Conservation (phyloP, 768 basidiomycete species). For the Suillus subluteus region DNA sequence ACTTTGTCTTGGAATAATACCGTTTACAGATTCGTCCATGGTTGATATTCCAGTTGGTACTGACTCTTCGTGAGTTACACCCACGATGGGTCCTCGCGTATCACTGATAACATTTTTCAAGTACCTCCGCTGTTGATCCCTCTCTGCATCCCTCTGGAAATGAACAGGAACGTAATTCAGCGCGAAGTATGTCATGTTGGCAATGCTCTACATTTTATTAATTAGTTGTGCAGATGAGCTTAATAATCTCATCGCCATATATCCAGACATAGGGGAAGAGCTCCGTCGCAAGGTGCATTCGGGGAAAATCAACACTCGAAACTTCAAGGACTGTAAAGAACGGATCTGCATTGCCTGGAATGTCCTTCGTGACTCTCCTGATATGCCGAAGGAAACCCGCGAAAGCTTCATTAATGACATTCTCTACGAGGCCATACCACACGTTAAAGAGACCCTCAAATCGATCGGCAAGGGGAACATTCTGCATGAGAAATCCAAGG, state of each 20-base stretch:
- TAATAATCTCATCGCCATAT: slow-evolving; percentile 1
- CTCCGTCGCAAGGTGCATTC: background rate
- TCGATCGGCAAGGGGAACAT: background rate
- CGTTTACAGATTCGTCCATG: slow-evolving; percentile 12
- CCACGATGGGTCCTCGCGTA: background rate
- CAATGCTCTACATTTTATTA: background rate
- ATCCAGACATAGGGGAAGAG: slow-evolving; percentile 19
- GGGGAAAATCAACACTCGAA: slow-evolving; percentile 12
- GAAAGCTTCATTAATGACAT: slow-evolving; percentile 10
- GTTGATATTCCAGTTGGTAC: background rate
- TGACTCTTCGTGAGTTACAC: background rate
- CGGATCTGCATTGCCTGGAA: slow-evolving; percentile 19
- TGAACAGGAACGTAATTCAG: background rate
- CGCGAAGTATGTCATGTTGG: background rate
- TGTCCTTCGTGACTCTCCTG: background rate
- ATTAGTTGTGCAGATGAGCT: slow-evolving; percentile 16
- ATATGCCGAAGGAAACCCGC: slow-evolving; percentile 5
- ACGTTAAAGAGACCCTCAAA: slow-evolving; percentile 6
- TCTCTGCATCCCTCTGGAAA: background rate
- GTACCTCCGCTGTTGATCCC: background rate
- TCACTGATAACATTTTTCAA: background rate
- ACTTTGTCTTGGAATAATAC: background rate
- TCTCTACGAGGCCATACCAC: slow-evolving; percentile 4
- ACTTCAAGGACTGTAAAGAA: slow-evolving; percentile 18
- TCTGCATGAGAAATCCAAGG: slow-evolving; percentile 2